A percentile compares a stretch with the other conserved stretches of the same genome.
phyloP scores from a whole-genome alignment of 345 rosid species.

The Brassica carinata region DNA sequence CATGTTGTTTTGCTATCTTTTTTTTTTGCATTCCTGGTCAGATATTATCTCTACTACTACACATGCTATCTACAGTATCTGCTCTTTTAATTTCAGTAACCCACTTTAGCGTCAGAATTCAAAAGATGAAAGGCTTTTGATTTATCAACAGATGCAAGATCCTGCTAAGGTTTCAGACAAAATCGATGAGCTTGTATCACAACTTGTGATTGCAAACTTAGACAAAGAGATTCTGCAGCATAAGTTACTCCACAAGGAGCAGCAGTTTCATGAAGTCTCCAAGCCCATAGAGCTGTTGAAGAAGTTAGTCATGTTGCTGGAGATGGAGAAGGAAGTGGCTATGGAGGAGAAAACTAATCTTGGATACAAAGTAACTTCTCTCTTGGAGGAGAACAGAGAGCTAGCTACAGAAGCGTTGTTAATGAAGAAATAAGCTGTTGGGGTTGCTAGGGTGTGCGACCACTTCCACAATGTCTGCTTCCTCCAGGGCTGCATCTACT shows the following conservation, averaged over 20 bases:
- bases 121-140: too few relatives aligned
- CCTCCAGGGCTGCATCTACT: slow-evolving; percentile 48
- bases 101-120: too few relatives aligned
- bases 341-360: slow-evolving; percentile 57
- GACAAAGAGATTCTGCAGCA: slow-evolving; percentile 50
- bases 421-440: slow-evolving; percentile 62
- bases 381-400: slow-evolving; percentile 58
- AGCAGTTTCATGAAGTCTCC: slow-evolving; percentile 39
- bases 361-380: slow-evolving; percentile 47
- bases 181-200: slow-evolving; percentile 41
- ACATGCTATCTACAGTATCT: slow-evolving; percentile 16
- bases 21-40: too few relatives aligned
- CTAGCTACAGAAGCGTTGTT: slow-evolving; percentile 53
- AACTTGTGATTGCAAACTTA: slow-evolving; percentile 54
- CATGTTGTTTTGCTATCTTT: too few relatives aligned
- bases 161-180: slow-evolving; percentile 31
- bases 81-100: slow-evolving; percentile 5
- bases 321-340: slow-evolving; percentile 65
- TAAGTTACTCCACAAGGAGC: slow-evolving; percentile 48
- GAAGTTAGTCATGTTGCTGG: slow-evolving; percentile 63
- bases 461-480: slow-evolving; percentile 48
- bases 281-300: slow-evolving; percentile 60
- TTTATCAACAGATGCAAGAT: slow-evolving; percentile 33
- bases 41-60: background rate
- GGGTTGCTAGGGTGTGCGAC: slow-evolving; percentile 61